Base-by-base conservation (phyloP, 345 rosid genomes). In the Boechera retrofracta region DNA sequence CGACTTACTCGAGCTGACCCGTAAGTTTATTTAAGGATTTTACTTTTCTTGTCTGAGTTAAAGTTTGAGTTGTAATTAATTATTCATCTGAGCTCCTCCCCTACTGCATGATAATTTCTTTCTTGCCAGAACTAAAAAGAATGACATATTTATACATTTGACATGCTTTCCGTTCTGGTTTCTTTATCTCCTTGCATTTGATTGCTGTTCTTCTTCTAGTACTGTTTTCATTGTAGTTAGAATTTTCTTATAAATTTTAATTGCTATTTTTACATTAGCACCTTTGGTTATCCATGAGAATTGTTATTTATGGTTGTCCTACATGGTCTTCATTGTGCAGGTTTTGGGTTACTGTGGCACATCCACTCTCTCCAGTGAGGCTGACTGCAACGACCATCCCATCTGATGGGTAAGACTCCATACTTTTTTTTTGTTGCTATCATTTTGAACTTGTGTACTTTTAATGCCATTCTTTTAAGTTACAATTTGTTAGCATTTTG, bases 1-100 rank as follows among this genome's bases (percentile, higher is more conserved):
- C 91, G 99, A 65, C 96, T 96, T 67, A 80, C 83, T 72, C 90
- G 97, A 58, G 96, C 97, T 79, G 99, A 95, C 77, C 99, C 98
- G 99, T 95, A 88, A n/a, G 99, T 74, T 74, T 21, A 21, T 74
- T 44, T 32, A 28, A 42, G n/a, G 56, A 33, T 58, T 69, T 56
- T 67, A 35, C 29, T 32, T 38, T 33, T 42, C 29, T 16, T 35
- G 15, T 38, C 39, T 64, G 41, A 55, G 67, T 47, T 71, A 10
- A 61, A 18, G 48, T 41, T 39, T 65, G 45, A 71, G 59, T 26
- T 77, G 51, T 64, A 38, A 56, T 55, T 11, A 55, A 5, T 41
- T 52, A 16, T 69, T 31, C 64, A 11, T 33, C 32, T 21, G 11
- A 15, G 42, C 15, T 53, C n/a, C 12, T 35, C 63, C 47, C 56